These are phyloP conservation scores for Hypoxylon cercidicola DNA, from an alignment of 495 filamentous ascomycete species.

Conservation along the genomic window DNA sequence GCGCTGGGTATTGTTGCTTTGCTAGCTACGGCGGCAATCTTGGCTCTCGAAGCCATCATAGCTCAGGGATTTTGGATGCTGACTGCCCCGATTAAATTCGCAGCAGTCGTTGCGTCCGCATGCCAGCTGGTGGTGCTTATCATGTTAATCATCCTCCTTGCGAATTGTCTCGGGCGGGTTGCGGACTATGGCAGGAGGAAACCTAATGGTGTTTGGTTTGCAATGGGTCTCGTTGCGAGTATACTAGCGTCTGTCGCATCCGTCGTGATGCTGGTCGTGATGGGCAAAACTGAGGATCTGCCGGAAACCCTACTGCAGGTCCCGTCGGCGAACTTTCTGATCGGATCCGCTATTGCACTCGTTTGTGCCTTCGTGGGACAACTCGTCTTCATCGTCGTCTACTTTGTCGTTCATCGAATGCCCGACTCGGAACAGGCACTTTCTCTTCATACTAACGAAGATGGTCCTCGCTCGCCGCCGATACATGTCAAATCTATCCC, in stretches of 20 bases:
- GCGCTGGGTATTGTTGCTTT: slow-evolving; percentile 52
- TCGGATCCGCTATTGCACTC: slow-evolving; percentile 53
- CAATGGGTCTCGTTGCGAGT: slow-evolving; percentile 47
- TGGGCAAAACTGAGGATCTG: slow-evolving; percentile 45
- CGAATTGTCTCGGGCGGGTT: slow-evolving; percentile 37
- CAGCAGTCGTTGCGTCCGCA: slow-evolving; percentile 50
- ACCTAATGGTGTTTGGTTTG: slow-evolving; percentile 50
- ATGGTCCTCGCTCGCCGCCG: slow-evolving; percentile 34
- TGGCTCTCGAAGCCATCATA: slow-evolving; percentile 54
- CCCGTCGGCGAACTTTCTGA: slow-evolving; percentile 43
- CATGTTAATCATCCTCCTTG: slow-evolving; percentile 41
- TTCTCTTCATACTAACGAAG: slow-evolving; percentile 46
- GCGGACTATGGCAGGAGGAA: slow-evolving; percentile 35
- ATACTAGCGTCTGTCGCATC: slow-evolving; percentile 53
- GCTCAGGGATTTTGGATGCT: slow-evolving; percentile 48
- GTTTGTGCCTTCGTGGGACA: slow-evolving; percentile 54
- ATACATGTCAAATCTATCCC: slow-evolving; percentile 56
- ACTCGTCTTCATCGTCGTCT: slow-evolving; percentile 52
- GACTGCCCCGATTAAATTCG: slow-evolving; percentile 44
- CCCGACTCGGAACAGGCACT: slow-evolving; percentile 35
- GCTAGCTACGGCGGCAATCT: slow-evolving; percentile 52
- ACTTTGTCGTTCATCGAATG: slow-evolving; percentile 47
- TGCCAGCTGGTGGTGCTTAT: slow-evolving; percentile 50
- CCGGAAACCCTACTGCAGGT: slow-evolving; percentile 47
- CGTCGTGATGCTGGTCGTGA: slow-evolving; percentile 49